phyloP scores from a whole-genome alignment of 306 rosid species.

The Vigna nakashimae region DNA sequence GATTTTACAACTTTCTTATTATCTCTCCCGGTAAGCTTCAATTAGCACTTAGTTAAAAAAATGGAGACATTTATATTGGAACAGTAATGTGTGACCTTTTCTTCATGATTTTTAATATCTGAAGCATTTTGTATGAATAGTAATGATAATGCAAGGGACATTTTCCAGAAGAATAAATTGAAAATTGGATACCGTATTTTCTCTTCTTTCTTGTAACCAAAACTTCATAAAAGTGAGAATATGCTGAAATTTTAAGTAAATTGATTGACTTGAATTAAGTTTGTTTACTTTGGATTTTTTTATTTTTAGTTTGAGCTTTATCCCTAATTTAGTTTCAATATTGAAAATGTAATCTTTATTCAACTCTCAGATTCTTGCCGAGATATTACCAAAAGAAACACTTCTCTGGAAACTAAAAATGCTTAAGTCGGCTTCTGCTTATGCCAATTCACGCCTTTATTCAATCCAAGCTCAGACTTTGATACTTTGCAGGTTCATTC shows the following conservation, averaged over 20 bases:
- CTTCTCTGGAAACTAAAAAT: constrained; percentile 80
- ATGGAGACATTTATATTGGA: constrained; percentile 11
- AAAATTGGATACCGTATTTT: constrained; percentile 14
- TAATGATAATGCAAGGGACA: constrained; percentile 22
- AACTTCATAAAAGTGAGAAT: constrained; percentile 21
- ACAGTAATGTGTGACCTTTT: constrained; percentile 29
- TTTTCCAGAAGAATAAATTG: constrained; percentile 35
- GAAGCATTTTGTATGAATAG: constrained; percentile 15
- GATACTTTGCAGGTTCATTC: constrained; percentile 75
- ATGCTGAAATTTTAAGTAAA: constrained; percentile 20
- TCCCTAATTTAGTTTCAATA: constrained; percentile 35
- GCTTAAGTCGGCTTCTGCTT: constrained; percentile 76
- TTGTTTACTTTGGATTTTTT: constrained; percentile 28
- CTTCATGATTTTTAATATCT: constrained; percentile 25
- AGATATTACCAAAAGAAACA: constrained; percentile 79
- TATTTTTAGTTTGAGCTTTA: constrained; percentile 36
- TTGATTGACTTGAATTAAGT: constrained; percentile 12
- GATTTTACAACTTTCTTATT: constrained; percentile 61
- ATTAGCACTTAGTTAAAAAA: constrained; percentile 22
- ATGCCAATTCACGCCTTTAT: constrained; percentile 73
- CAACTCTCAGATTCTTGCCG: constrained; percentile 72
- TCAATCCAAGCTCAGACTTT: constrained; percentile 81
- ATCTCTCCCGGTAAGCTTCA: constrained; percentile 74
- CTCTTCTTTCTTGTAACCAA: constrained; percentile 27
- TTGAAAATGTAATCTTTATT: constrained; percentile 46